Conservation (phyloP, 768 basidiomycete species). For the Termitomyces heimii region DNA sequence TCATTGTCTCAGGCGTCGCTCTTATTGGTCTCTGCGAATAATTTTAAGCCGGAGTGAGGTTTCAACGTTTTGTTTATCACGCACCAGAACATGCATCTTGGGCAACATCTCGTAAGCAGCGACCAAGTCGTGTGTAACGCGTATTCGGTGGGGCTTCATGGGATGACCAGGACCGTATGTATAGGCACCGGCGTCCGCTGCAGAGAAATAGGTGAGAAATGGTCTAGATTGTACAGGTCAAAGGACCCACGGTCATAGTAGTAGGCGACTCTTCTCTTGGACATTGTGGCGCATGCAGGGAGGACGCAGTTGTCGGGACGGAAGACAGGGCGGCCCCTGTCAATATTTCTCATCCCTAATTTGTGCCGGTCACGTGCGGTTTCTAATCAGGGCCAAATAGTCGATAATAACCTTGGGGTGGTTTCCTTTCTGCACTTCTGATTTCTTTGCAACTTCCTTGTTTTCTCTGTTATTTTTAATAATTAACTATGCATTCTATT, state of each 20-base stretch:
- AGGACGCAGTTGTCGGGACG: not conserved
- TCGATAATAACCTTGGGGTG: not conserved
- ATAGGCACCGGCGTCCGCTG: constrained; percentile 66
- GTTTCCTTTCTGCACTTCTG: too few species aligned
- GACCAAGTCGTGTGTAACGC: constrained; percentile 89
- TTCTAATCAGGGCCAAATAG: not conserved
- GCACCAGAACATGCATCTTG: constrained; percentile 87
- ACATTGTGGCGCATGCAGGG: constrained; percentile 36
- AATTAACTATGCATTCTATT: too few species aligned
- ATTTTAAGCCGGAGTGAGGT: not conserved
- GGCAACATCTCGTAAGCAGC: constrained; percentile 87
- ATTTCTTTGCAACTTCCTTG: too few species aligned
- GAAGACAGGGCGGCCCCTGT: constrained; percentile 5
- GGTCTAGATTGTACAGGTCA: not conserved
- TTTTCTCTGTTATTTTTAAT: too few species aligned
- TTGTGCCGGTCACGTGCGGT: not conserved
- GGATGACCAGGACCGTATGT: constrained; percentile 87
- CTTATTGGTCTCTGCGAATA: constrained; percentile 56
- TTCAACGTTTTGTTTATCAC: constrained; percentile 15
- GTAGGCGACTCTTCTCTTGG: constrained; percentile 70
- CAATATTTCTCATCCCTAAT: not conserved
- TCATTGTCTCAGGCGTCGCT: constrained; percentile 73
- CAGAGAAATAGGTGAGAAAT: not conserved
- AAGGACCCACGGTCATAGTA: constrained; percentile 60
- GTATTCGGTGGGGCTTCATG: constrained; percentile 96